Evolutionary conservation across 139 green algal genomes (phyloP).

Genomic region (Chlorella sorokiniana): DNA sequence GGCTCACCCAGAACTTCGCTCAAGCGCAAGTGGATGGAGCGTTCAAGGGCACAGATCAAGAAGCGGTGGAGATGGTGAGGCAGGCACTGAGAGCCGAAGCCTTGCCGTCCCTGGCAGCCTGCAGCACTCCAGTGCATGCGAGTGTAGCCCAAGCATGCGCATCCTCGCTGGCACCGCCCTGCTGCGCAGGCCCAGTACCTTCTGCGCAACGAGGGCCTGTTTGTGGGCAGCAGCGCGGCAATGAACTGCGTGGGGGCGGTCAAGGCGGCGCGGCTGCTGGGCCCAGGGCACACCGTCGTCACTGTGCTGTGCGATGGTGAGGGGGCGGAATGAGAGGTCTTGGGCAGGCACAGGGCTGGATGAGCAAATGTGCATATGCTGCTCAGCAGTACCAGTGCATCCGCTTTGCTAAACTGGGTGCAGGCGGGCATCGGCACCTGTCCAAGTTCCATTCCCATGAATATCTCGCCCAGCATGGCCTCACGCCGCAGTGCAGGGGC

Average conservation of each 20-base stretch:
- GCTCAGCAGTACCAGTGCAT: too few species aligned
- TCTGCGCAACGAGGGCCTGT: constrained; percentile 90
- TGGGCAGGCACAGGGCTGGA: too few species aligned
- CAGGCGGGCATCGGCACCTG: constrained; percentile 84
- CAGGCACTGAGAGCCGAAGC: too few species aligned
- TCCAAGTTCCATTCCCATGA: constrained; percentile 87
- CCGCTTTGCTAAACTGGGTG: too few species aligned
- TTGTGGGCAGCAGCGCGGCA: constrained; percentile 83
- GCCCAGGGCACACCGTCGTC: constrained; percentile 86
- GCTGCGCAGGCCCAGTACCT: constrained; percentile 73
- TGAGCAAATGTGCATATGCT: too few species aligned
- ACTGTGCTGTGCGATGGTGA: constrained; percentile 94
- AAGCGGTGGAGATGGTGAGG: constrained; percentile 80
- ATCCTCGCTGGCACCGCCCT: background rate
- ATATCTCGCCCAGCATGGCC: constrained; percentile 66
- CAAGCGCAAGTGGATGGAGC: constrained; percentile 76
- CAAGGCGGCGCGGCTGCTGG: constrained; percentile 80
- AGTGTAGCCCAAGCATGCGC: too few species aligned
- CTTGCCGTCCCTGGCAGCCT: background rate
- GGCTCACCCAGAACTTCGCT: constrained; percentile 91
- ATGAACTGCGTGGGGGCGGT: constrained; percentile 94
- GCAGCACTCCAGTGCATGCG: too few species aligned
- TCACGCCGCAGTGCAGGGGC: constrained; percentile 44
- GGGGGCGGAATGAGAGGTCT: too few species aligned
- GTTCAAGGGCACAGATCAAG: constrained; percentile 78